These are phyloP conservation scores for Pelargonium australe DNA, from an alignment of 441 rosid species.

Conservation along the genomic window DNA sequence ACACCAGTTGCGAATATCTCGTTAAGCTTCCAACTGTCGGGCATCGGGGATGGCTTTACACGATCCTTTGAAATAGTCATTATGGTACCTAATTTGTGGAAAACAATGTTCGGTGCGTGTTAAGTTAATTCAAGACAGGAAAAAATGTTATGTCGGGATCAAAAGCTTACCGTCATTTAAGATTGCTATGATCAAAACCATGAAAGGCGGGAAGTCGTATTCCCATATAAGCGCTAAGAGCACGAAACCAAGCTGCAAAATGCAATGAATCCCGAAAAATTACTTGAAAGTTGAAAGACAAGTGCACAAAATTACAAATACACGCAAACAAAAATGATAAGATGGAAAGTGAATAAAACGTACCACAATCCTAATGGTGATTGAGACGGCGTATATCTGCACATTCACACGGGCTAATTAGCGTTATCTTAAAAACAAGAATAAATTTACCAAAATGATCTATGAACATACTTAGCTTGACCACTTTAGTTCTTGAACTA, in stretches of 20 bases:
- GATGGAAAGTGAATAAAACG: conserved; percentile 19
- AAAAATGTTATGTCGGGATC: not conserved
- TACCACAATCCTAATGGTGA: conserved; percentile 94
- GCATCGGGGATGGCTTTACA: conserved; percentile 85
- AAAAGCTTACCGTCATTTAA: conserved; percentile 71
- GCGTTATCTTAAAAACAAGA: not conserved
- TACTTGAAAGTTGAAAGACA: no score
- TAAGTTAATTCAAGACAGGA: not conserved
- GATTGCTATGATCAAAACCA: conserved; percentile 89
- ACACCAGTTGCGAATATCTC: conserved; percentile 90
- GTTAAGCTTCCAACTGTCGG: conserved; percentile 92
- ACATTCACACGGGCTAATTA: conserved; percentile 10
- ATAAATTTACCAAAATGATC: no score
- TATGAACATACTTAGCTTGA: no score
- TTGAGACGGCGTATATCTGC: conserved; percentile 98
- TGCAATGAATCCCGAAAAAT: not conserved
- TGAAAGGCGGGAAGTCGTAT: conserved; percentile 95
- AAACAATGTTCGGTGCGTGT: not conserved
- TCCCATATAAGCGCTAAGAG: conserved; percentile 92
- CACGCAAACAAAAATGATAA: not conserved
- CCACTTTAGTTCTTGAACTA: no score
- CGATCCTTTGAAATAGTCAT: conserved; percentile 92
- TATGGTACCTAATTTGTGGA: conserved; percentile 58
- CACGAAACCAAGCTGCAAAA: conserved; percentile 80
- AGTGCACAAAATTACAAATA: not conserved